These are phyloP conservation scores for Ogataea dorogensis DNA, from an alignment of 805 yeast species.

Conservation along the genomic window DNA sequence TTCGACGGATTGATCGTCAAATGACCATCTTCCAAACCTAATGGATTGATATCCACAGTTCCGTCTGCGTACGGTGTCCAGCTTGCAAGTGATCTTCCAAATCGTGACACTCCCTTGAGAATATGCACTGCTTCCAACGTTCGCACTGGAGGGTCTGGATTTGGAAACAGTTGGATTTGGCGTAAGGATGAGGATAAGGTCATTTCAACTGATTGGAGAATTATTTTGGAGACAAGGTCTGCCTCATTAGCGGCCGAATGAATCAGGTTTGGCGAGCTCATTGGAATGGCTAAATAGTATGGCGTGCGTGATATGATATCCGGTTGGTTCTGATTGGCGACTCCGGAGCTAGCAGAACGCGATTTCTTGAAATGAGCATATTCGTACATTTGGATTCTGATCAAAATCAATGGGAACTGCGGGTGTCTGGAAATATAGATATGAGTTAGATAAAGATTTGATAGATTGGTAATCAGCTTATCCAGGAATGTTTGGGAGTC, in stretches of 20 bases:
- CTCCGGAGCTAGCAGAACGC: constrained; percentile 3
- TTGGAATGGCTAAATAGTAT: constrained; percentile 63
- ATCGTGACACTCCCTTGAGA: constrained; percentile 60
- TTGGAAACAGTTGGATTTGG: constrained; percentile 40
- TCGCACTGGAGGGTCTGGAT: constrained; percentile 37
- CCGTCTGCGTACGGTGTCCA: constrained; percentile 77
- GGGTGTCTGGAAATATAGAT: constrained; percentile 69
- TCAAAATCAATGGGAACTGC: constrained; percentile 53
- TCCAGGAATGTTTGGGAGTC: constrained; percentile 54
- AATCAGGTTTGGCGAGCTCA: constrained; percentile 63
- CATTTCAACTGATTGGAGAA: constrained; percentile 59
- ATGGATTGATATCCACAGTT: constrained; percentile 61
- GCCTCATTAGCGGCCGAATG: constrained; percentile 45
- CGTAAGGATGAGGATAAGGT: constrained; percentile 46
- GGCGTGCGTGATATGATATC: constrained; percentile 57
- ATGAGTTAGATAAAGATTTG: constrained; percentile 57
- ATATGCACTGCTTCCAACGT: constrained; percentile 58
- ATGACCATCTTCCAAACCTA: constrained; percentile 46
- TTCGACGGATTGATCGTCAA: constrained; percentile 31
- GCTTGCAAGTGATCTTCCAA: constrained; percentile 59
- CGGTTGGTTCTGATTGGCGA: constrained; percentile 26
- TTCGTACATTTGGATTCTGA: constrained; percentile 71
- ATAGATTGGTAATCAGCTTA: constrained; percentile 45
- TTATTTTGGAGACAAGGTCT: constrained; percentile 49
- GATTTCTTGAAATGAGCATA: constrained; percentile 25